Percentiles rank a stretch among this genome's conserved stretches.
Conservation (phyloP, 1,284 basidiomycete genomes). For the Naganishia cerealis region DNA sequence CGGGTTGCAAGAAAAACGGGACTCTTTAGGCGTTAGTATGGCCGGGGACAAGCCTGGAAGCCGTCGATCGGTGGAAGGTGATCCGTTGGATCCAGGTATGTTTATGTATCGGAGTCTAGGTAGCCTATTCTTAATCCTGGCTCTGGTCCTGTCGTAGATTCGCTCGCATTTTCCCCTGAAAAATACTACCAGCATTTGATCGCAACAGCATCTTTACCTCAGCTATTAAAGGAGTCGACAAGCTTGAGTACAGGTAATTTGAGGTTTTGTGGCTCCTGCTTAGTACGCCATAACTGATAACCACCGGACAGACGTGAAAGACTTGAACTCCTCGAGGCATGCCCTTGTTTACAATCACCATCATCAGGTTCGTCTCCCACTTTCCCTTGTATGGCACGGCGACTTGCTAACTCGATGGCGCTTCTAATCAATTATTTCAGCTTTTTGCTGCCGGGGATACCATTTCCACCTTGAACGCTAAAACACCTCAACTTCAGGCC, state of each 20-base stretch:
- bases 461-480: constrained; percentile 50
- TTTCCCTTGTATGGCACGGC: neutral
- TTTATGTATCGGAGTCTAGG: neutral
- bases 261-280: neutral
- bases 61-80: constrained; percentile 27
- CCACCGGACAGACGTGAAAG: constrained; percentile 44
- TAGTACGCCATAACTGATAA: neutral
- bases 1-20: constrained; percentile 23
- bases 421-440: constrained; percentile 33
- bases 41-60: neutral
- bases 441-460: constrained; percentile 53
- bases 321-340: constrained; percentile 49
- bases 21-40: neutral
- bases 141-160: constrained; percentile 36
- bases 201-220: constrained; percentile 40
- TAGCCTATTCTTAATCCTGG: neutral
- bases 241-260: constrained; percentile 44
- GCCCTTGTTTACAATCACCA: constrained; percentile 54
- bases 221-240: constrained; percentile 45
- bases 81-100: constrained; percentile 45
- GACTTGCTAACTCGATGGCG: neutral
- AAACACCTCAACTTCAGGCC: constrained; percentile 51
- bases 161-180: constrained; percentile 42
- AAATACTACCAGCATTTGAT: constrained; percentile 51
- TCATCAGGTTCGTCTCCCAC: constrained; percentile 45